A percentile compares a stretch with the other conserved stretches of the same genome.
Evolutionary conservation across 192 early-diverging fungal genomes (phyloP).

Genomic region (Geranomyces michiganensis): DNA sequence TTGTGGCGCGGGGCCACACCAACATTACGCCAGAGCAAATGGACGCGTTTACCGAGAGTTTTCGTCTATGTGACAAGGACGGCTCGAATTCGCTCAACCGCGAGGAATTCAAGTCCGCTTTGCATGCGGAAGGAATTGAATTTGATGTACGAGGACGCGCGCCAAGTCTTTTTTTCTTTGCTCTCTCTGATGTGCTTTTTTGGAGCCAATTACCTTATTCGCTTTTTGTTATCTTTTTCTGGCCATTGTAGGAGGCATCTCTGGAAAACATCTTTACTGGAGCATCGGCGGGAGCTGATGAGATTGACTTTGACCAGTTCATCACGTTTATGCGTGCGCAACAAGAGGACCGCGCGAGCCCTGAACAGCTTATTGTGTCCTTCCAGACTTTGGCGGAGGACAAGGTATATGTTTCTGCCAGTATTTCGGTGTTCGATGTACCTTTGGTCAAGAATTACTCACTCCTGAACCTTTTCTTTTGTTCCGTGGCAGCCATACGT

Average conservation of each 20-base stretch:
- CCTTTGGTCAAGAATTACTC: background rate
- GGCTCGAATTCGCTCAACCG: constrained; percentile 73
- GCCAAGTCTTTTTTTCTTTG: background rate
- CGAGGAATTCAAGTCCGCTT: constrained; percentile 83
- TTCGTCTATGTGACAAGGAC: constrained; percentile 92
- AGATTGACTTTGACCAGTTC: constrained; percentile 85
- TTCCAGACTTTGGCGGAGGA: constrained; percentile 86
- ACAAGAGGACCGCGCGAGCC: constrained; percentile 86
- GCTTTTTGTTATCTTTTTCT: no score
- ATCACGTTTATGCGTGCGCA: constrained; percentile 82
- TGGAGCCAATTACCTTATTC: no score
- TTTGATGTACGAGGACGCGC: no score
- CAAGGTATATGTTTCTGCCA: constrained; percentile 46
- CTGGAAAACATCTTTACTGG: constrained; percentile 70
- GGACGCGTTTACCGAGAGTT: constrained; percentile 81
- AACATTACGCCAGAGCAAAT: constrained; percentile 91
- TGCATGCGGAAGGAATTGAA: constrained; percentile 56
- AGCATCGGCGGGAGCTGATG: constrained; percentile 61
- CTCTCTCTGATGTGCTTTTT: background rate
- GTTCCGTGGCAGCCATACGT: constrained; percentile 69
- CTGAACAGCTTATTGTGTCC: constrained; percentile 81
- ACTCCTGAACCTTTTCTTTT: background rate
- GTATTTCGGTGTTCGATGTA: background rate
- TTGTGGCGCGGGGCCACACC: constrained; percentile 88
- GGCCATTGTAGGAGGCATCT: constrained; percentile 81